phyloP scores from a whole-genome alignment of 768 basidiomycete species.

The Cyclocybe aegerita region DNA sequence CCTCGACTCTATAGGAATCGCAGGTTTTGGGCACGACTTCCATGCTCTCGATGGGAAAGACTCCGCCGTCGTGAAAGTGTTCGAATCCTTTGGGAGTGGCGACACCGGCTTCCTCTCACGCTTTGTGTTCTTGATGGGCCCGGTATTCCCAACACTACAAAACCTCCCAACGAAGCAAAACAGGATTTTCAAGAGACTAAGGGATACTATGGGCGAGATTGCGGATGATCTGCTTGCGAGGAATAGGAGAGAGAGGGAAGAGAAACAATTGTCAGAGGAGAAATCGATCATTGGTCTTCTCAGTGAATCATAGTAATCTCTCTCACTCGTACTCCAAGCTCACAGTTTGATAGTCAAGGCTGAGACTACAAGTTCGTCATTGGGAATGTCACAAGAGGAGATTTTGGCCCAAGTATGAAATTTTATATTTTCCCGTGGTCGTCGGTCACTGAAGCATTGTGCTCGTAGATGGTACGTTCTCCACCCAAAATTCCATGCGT shows the following conservation, averaged over 20 bases:
- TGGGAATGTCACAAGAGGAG: conserved; percentile 37
- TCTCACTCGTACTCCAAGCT: background rate
- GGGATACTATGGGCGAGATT: conserved; percentile 34
- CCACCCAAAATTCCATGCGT: background rate
- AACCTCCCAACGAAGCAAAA: conserved; percentile 36
- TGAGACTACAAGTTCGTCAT: conserved; percentile 25
- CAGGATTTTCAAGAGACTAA: conserved; percentile 28
- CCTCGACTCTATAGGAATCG: conserved; percentile 57
- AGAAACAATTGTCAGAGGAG: conserved; percentile 24
- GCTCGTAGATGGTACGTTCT: conserved; percentile 13
- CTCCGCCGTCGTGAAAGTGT: conserved; percentile 38
- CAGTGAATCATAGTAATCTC: conserved; percentile 18
- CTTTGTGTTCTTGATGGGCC: conserved; percentile 33
- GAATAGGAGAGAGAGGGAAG: conserved; percentile 31
- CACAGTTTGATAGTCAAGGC: conserved; percentile 29
- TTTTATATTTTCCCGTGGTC: background rate
- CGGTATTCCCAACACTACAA: conserved; percentile 33
- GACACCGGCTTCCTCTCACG: conserved; percentile 26
- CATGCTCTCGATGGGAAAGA: conserved; percentile 47
- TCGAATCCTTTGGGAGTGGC: conserved; percentile 32
- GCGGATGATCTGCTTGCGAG: conserved; percentile 38
- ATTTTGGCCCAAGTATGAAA: conserved; percentile 32
- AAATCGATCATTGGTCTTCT: conserved; percentile 41
- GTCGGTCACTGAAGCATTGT: background rate
- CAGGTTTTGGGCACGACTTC: conserved; percentile 61